These are phyloP conservation scores for Erodium texanum DNA, from an alignment of 441 rosid species.

Conservation along the genomic window DNA sequence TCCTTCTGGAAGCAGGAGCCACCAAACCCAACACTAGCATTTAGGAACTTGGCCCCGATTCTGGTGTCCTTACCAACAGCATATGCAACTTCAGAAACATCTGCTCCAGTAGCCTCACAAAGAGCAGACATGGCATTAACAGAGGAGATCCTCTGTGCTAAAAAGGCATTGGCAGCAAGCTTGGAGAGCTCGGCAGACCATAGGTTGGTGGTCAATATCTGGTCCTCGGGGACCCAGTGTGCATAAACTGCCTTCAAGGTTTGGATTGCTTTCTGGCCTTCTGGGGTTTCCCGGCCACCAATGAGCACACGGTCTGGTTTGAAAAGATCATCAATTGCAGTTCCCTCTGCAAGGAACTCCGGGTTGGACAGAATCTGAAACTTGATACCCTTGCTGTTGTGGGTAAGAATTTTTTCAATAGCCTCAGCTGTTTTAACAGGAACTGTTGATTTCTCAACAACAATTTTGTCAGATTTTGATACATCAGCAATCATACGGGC, in stretches of 20 bases:
- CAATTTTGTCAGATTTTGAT: conserved; percentile 80
- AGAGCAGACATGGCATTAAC: conserved; percentile 96
- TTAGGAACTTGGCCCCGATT: conserved; percentile 81
- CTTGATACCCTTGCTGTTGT: conserved; percentile 91
- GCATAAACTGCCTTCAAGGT: conserved; percentile 78
- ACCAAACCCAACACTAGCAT: conserved; percentile 89
- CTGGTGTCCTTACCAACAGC: conserved; percentile 79
- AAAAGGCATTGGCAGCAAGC: conserved; percentile 88
- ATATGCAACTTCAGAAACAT: conserved; percentile 65
- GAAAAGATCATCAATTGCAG: conserved; percentile 74
- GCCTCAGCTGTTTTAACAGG: conserved; percentile 96
- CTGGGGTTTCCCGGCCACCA: conserved; percentile 92
- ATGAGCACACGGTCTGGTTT: conserved; percentile 85
- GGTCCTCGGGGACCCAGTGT: conserved; percentile 82
- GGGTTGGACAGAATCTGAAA: conserved; percentile 94
- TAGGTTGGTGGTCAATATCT: conserved; percentile 75
- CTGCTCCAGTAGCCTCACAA: conserved; percentile 90
- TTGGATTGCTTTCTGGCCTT: conserved; percentile 65
- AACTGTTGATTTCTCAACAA: conserved; percentile 92
- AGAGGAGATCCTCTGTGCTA: conserved; percentile 94
- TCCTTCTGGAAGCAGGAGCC: conserved; percentile 98
- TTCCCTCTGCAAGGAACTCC: conserved; percentile 94
- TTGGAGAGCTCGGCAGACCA: conserved; percentile 98
- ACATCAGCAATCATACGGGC: conserved; percentile 95
- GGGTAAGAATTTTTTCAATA: conserved; percentile 76